Evolutionary conservation across 495 filamentous ascomycete genomes (phyloP).

Genomic region (Talaromyces thailandensis): DNA sequence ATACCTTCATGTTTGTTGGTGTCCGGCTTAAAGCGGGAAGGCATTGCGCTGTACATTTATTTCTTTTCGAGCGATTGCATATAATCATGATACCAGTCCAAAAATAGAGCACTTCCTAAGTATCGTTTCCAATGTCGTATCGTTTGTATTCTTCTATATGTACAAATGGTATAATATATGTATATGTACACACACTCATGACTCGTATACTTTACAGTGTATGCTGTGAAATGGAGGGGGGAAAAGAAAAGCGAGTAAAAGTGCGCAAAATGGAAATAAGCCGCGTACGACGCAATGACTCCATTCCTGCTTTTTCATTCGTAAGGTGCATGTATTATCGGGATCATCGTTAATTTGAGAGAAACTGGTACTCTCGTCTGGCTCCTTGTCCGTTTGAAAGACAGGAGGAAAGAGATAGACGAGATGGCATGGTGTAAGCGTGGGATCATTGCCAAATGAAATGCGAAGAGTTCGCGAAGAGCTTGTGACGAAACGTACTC

Average conservation of each 20-base stretch:
- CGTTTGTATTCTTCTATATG: not conserved
- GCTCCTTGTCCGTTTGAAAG: not conserved
- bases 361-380: not conserved
- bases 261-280: not conserved
- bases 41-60: not conserved
- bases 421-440: not conserved
- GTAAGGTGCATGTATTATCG: not conserved
- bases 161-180: slow-evolving; percentile 2
- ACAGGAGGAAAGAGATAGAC: not conserved
- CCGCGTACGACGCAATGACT: not conserved
- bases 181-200: slow-evolving; percentile 4
- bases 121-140: not conserved
- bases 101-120: not conserved
- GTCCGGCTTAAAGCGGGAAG: not conserved
- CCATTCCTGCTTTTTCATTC: not conserved
- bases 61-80: not conserved
- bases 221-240: not conserved
- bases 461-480: not conserved
- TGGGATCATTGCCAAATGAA: not conserved
- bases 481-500: not conserved
- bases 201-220: slow-evolving; percentile 8
- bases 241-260: not conserved
- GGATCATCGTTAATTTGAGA: not conserved
- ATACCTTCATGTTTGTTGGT: not conserved
- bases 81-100: not conserved